These are phyloP conservation scores for Ceratocystis cacaofunesta DNA, from an alignment of 2,329 filamentous ascomycete genomes.

Conservation along the genomic window DNA sequence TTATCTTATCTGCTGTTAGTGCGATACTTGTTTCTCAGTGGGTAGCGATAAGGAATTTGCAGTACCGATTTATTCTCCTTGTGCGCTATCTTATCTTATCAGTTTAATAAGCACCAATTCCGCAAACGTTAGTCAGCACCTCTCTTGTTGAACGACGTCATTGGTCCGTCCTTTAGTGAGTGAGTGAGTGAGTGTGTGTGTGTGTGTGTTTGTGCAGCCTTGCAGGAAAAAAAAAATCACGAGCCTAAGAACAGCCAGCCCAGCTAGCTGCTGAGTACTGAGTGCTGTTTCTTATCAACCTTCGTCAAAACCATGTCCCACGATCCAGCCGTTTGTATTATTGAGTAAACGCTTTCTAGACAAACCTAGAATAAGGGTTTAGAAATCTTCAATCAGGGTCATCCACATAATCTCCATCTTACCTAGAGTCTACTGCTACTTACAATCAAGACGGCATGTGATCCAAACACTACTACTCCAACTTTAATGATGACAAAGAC, in stretches of 20 bases:
- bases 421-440: background rate
- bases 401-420: background rate
- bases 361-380: background rate
- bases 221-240: too few species aligned
- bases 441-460: background rate
- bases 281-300: too few species aligned
- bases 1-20: background rate
- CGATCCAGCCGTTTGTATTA: too few species aligned
- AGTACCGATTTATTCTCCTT: conserved; percentile 8
- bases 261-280: too few species aligned
- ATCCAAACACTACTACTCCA: too few species aligned
- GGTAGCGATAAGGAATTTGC: background rate
- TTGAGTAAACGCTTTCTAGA: background rate
- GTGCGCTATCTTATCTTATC: conserved; percentile 16
- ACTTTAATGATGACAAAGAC: too few species aligned
- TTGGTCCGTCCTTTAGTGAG: background rate
- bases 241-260: too few species aligned
- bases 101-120: background rate
- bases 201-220: too few species aligned
- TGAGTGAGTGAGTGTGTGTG: too few species aligned
- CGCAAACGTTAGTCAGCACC: background rate
- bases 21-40: conserved; percentile 1
- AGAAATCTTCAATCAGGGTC: background rate
- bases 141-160: conserved; percentile 8
- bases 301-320: too few species aligned